A percentile compares a stretch with the other conserved stretches of the same genome.
These are phyloP conservation scores for Posidonia australis DNA, from an alignment of 106 monocot species.

Conservation along the genomic window DNA sequence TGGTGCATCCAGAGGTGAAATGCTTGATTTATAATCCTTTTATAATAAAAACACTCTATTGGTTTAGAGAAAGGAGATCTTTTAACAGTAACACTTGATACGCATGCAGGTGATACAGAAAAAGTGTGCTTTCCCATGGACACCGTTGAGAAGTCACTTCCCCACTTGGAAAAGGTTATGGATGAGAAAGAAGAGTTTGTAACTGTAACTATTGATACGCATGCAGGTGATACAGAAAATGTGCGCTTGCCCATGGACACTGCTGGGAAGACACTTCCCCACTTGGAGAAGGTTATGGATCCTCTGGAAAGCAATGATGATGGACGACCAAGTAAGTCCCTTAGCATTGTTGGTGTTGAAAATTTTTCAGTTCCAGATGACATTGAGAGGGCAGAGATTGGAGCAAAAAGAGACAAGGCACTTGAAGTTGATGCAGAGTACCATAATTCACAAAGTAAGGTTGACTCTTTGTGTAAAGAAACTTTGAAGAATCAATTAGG, in stretches of 20 bases:
- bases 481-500: not conserved
- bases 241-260: not conserved
- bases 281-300: too few relatives aligned
- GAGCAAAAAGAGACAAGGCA: not conserved
- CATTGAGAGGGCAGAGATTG: not conserved
- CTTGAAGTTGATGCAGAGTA: conserved; percentile 5
- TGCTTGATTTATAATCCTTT: not conserved
- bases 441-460: not conserved
- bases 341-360: not conserved
- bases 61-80: not conserved
- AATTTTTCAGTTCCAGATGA: not conserved
- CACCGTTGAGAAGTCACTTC: not conserved
- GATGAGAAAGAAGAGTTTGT: too few relatives aligned
- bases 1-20: not conserved
- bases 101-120: not conserved
- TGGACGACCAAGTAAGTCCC: not conserved
- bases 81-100: not conserved
- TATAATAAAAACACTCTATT: too few relatives aligned
- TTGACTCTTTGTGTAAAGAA: not conserved
- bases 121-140: not conserved
- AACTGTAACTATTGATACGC: not conserved
- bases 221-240: not conserved
- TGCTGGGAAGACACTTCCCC: not conserved
- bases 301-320: not conserved
- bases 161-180: not conserved